Evolutionary conservation across 352 stramenopile genomes (phyloP).

Genomic region (Blastocystis sp.): DNA sequence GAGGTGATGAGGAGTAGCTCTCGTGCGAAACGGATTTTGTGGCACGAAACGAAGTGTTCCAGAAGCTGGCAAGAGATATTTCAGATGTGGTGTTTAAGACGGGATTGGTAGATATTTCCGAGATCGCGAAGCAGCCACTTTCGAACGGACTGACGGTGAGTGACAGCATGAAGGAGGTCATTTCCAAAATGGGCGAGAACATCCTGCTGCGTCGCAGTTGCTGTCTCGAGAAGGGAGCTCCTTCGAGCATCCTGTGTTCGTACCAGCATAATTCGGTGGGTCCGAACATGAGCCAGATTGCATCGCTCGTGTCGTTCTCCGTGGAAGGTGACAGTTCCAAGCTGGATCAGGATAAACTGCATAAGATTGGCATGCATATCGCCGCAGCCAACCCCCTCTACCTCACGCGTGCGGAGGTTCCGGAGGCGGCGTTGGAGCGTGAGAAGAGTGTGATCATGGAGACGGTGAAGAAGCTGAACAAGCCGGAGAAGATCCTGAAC

Average conservation of each 20-base stretch:
- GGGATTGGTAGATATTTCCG: not conserved
- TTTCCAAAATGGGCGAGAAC: slow-evolving; percentile 58
- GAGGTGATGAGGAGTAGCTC: slow-evolving; percentile 37
- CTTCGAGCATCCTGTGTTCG: slow-evolving; percentile 1
- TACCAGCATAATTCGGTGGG: slow-evolving; percentile 49
- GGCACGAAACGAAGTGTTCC: slow-evolving; percentile 59
- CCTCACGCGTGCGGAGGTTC: slow-evolving; percentile 18
- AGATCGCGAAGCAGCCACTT: slow-evolving; percentile 26
- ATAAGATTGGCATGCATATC: slow-evolving; percentile 56
- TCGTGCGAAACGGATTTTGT: slow-evolving; percentile 61
- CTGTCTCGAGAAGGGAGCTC: not conserved
- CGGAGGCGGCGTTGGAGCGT: not conserved
- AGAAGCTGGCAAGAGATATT: slow-evolving; percentile 58
- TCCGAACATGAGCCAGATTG: slow-evolving; percentile 55
- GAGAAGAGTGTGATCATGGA: slow-evolving; percentile 45
- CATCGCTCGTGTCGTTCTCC: slow-evolving; percentile 1
- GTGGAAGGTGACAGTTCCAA: not conserved
- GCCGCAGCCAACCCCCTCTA: slow-evolving; percentile 42
- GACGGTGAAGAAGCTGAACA: slow-evolving; percentile 40
- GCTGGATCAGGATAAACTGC: not conserved
- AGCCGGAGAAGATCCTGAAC: slow-evolving; percentile 58
- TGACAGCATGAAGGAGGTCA: slow-evolving; percentile 45
- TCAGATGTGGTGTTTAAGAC: slow-evolving; percentile 26
- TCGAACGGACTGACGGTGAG: slow-evolving; percentile 30
- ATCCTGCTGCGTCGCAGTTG: slow-evolving; percentile 30